Percentiles rank a stretch among this genome's conserved stretches.
These are phyloP conservation scores for Phytophthora litchii DNA, from an alignment of 352 stramenopile species.

Conservation along the genomic window DNA sequence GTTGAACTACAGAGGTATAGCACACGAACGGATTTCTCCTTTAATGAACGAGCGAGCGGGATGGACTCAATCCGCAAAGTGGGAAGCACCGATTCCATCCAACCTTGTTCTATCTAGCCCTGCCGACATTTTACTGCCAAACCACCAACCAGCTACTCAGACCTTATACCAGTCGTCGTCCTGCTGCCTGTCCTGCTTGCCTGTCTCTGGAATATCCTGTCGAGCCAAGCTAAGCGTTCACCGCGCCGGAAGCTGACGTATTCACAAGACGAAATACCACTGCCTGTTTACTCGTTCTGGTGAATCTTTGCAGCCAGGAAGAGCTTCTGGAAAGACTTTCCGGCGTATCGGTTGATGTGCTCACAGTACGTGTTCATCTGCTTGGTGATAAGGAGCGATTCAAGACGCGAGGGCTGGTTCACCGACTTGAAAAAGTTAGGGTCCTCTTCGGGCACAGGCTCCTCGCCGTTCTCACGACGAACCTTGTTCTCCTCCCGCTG, in stretches of 20 bases:
- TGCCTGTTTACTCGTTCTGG: slow-evolving; percentile 63
- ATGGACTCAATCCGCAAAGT: slow-evolving; percentile 34
- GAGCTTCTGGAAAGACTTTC: slow-evolving; percentile 92
- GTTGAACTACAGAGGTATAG: slow-evolving; percentile 15
- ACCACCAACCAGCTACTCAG: slow-evolving; percentile 24
- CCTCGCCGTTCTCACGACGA: slow-evolving; percentile 77
- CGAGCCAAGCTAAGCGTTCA: slow-evolving; percentile 11
- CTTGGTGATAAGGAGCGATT: slow-evolving; percentile 91
- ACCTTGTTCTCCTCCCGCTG: slow-evolving; percentile 91
- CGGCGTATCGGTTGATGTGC: slow-evolving; percentile 91
- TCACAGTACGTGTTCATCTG: slow-evolving; percentile 94
- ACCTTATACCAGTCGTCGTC: slow-evolving; percentile 23
- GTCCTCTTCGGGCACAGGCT: slow-evolving; percentile 83
- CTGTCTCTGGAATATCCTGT: slow-evolving; percentile 16
- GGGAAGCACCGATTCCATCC: slow-evolving; percentile 39
- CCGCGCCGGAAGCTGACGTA: slow-evolving; percentile 16
- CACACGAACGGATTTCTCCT: slow-evolving; percentile 39
- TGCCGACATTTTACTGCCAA: slow-evolving; percentile 24
- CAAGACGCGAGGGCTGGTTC: slow-evolving; percentile 86
- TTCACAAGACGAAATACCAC: slow-evolving; percentile 25
- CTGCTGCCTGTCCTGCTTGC: slow-evolving; percentile 20
- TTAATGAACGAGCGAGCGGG: slow-evolving; percentile 29
- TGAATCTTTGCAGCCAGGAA: slow-evolving; percentile 91
- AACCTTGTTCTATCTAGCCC: slow-evolving; percentile 42
- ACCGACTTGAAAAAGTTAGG: slow-evolving; percentile 88